Percentiles rank a stretch among this genome's conserved stretches.
Conservation (phyloP, 306 rosid species). For the Castanospermum australe region DNA sequence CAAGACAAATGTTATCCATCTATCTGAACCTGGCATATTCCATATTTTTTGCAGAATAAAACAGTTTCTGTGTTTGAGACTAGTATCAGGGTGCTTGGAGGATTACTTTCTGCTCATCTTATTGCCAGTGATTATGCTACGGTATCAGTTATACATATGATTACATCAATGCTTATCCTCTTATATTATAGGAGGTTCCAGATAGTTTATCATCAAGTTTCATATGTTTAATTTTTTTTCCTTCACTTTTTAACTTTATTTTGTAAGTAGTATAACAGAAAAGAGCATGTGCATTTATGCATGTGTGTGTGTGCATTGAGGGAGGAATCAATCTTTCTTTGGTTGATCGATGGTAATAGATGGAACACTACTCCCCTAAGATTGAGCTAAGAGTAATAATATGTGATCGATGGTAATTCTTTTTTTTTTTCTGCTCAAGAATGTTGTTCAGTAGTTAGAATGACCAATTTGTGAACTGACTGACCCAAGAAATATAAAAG, state of each 20-base stretch:
- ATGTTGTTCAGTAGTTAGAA: no score
- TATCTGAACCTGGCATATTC: neutral
- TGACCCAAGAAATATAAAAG: no score
- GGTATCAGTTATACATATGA: constrained; percentile 47
- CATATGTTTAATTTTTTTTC: neutral
- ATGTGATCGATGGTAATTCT: no score
- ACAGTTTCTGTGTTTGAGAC: constrained; percentile 95
- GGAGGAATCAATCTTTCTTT: neutral
- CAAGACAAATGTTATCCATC: neutral
- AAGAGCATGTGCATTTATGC: neutral
- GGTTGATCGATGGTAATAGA: neutral
- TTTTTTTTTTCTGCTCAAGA: no score
- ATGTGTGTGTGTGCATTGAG: neutral
- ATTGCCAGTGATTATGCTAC: constrained; percentile 86
- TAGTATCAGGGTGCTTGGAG: constrained; percentile 85
- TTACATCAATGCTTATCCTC: constrained; percentile 3
- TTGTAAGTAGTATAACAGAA: neutral
- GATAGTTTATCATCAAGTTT: neutral
- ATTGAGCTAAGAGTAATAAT: neutral
- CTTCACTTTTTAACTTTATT: neutral
- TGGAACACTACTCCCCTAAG: neutral
- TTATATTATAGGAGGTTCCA: neutral
- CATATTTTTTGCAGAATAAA: constrained; percentile 71
- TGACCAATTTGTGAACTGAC: no score
- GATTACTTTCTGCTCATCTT: constrained; percentile 90